Evolutionary conservation across 441 rosid genomes (phyloP), one percentile per base, ranked within the genome.

Genomic region (Bruguiera hainesii): DNA sequence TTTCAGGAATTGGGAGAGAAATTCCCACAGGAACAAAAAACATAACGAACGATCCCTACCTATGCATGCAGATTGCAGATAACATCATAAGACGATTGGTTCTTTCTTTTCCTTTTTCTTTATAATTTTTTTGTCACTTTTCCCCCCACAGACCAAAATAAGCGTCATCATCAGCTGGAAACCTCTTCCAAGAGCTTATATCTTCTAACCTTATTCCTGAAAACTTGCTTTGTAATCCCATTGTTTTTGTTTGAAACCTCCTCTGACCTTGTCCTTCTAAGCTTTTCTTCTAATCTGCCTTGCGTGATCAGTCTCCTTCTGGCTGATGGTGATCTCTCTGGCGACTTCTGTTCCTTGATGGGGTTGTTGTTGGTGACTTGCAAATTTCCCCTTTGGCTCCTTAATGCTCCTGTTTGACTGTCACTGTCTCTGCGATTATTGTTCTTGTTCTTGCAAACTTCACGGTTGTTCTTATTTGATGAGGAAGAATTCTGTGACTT

Each of bases 161-260:
- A 16, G 16, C 3, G 26, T 39, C n/a, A 49, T 63, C 53, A 60
- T 78, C 61, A 84, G 78, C 87, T 77, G 15, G 90, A 84, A 64
- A 88, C 94, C 82, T 88, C 94, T 18, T 88, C 90, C 67, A 88
- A 65, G 26, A 84, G 87, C 64, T 86, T 88, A 31, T 85, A 88
- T 60, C 90, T 82, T 65, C 87, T 84, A n/a, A 75, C 94, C 83
- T 76, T 88, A 51, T 77, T 86, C 70, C 85, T 75, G 48, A 76
- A 78, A 7, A 82, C 82, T 30, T 78, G 88, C 26, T 65, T 82
- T 7, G 73, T 73, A 23, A 72, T 65, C 15, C 74, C 69, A 55
- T 59, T 78, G 23, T 31, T 66, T 0, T 37, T 68, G 0, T 60
- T 67, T 0, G 67, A 20, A 18, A 69, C 61, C 66, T 81, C 83